Base-by-base conservation (phyloP, 495 filamentous ascomycete genomes). In the Hypoxylon crocopeplum region DNA sequence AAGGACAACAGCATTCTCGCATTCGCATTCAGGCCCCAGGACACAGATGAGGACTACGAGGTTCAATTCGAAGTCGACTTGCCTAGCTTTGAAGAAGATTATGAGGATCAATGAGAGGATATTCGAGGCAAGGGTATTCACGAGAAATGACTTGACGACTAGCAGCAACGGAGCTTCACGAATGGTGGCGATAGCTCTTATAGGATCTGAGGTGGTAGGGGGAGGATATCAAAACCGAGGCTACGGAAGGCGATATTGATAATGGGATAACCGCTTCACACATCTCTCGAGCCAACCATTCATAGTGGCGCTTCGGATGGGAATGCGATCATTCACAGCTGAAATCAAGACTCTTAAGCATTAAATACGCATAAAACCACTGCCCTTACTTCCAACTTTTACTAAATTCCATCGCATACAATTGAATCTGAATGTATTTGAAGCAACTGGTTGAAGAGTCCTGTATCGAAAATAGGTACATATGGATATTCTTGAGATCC, bases 1-100 rank as follows among this genome's bases (percentile, higher is more conserved):
- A 72, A 71, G 33, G 83, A 91, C 58, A 84, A 84, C 12, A 74
- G 76, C n/a, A 62, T 81, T 2, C 66, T 93, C 30, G 90, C 90
- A n/a, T 93, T 93, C 73, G 81, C 81, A 33, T 86, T 91, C 56
- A 69, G 68, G 45, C 72, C 69, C 33, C 66, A 74, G 3, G 68
- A 75, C 36, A 75, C 74, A 11, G 72, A 77, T 34, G 77, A 81
- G 10, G 59, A 73, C n/a, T 79, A 75, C n/a, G 76, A 83, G 17
- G 76, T 78, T 16, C 74, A 80, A 36, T 91, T 88, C 79, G 77
- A 86, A 62, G 88, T 92, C 7, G 69, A 86, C 22, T 52, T 88
- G 15, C 87, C 88, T 17, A 77, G 52, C 12, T 77, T 82, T n/a
- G n/a, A n/a, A 44, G 87, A 90, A 7, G 74, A 74, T 8, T 40